Conservation (phyloP, 2,329 filamentous ascomycete species). For the Colletotrichum spinosum region DNA sequence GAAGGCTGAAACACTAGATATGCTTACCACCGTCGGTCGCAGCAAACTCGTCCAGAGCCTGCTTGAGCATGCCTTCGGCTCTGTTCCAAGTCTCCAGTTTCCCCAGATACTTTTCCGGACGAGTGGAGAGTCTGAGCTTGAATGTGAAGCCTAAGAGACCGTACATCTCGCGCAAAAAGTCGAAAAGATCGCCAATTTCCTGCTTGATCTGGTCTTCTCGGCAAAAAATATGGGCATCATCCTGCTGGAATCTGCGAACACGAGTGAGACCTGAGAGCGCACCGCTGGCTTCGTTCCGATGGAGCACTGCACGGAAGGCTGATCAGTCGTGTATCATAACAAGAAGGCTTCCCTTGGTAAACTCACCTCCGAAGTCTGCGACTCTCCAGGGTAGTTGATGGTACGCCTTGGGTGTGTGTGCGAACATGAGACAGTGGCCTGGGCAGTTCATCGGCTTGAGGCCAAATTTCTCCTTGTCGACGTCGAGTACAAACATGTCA, state of each 20-base stretch:
- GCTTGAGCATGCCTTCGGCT: slow-evolving; percentile 83
- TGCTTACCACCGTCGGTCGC: slow-evolving; percentile 43
- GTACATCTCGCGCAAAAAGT: slow-evolving; percentile 81
- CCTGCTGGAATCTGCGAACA: slow-evolving; percentile 94
- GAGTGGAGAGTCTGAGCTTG: slow-evolving; percentile 93
- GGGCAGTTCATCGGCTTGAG: slow-evolving; percentile 99
- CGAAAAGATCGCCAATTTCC: slow-evolving; percentile 86
- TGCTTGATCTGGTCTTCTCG: slow-evolving; percentile 78
- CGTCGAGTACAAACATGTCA: slow-evolving; percentile 77
- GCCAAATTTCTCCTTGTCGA: slow-evolving; percentile 82
- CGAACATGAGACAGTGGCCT: slow-evolving; percentile 90
- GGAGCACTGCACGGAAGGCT: slow-evolving; percentile 60
- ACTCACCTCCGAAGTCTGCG: slow-evolving; percentile 87
- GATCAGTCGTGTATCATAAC: neutral
- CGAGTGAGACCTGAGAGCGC: slow-evolving; percentile 91
- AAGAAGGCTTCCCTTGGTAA: neutral
- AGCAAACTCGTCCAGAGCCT: slow-evolving; percentile 83
- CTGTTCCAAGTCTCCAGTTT: slow-evolving; percentile 88
- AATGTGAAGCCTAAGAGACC: slow-evolving; percentile 79
- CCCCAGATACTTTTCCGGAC: slow-evolving; percentile 89
- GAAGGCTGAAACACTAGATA: slow-evolving; percentile 14
- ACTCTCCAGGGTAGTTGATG: slow-evolving; percentile 90
- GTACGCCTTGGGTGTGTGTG: slow-evolving; percentile 86
- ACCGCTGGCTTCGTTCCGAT: slow-evolving; percentile 95
- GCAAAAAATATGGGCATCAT: slow-evolving; percentile 97